Evolutionary conservation across 129 eudicot genomes (phyloP).

Genomic region (Saposhnikovia divaricata): DNA sequence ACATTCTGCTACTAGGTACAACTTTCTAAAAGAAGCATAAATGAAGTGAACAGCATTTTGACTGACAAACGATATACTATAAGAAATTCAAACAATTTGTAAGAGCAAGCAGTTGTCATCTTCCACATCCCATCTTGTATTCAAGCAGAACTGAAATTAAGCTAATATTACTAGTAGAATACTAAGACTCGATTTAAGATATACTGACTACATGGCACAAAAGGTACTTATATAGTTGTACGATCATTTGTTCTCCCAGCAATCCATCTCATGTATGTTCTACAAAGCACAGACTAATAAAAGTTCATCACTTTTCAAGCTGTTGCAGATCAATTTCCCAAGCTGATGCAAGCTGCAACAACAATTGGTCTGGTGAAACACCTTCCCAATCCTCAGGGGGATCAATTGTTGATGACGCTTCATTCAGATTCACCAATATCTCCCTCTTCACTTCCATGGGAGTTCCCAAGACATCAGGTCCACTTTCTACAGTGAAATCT

Average conservation of each 20-base stretch:
- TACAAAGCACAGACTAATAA: not conserved
- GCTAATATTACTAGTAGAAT: not conserved
- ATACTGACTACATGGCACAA: conserved; percentile 3
- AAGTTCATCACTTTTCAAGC: conserved; percentile 41
- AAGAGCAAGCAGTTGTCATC: not conserved
- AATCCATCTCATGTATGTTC: conserved; percentile 4
- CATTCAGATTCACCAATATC: conserved; percentile 62
- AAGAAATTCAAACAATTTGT: not conserved
- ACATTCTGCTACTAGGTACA: not conserved
- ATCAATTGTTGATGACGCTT: conserved; percentile 59
- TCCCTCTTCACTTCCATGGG: conserved; percentile 71
- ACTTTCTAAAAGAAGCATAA: not conserved
- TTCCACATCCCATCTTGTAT: not conserved
- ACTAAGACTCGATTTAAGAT: not conserved
- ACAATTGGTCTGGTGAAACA: conserved; percentile 72
- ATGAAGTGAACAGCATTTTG: too few species aligned
- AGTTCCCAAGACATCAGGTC: conserved; percentile 54
- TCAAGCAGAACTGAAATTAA: not conserved
- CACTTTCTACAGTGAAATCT: conserved; percentile 65
- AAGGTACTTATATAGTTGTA: not conserved
- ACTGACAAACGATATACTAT: not conserved
- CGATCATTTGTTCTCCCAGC: not conserved
- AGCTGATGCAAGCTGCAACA: conserved; percentile 79
- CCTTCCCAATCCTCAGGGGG: conserved; percentile 98
- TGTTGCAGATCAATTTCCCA: conserved; percentile 85